Percentiles rank a stretch among this genome's conserved stretches.
Conservation (phyloP, 768 basidiomycete species). For the Tricholoma bakamatsutake region DNA sequence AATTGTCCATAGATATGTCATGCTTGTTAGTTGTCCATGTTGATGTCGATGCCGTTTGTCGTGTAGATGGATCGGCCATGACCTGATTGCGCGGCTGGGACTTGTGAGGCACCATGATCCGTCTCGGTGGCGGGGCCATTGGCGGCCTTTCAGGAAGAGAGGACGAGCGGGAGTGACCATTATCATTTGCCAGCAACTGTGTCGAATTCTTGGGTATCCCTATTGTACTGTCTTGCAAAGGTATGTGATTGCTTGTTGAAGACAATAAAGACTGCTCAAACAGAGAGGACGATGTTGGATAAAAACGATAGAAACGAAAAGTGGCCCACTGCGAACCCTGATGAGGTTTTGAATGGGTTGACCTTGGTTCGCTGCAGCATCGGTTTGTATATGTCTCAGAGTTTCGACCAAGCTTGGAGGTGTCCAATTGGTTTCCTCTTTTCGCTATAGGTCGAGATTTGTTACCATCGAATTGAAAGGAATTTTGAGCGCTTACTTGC, state of each 20-base stretch:
- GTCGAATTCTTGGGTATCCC: not conserved
- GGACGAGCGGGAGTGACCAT: not conserved
- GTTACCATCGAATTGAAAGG: not conserved
- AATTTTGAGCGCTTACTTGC: slow-evolving; percentile 24
- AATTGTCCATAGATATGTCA: slow-evolving; percentile 19
- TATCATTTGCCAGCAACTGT: slow-evolving; percentile 1
- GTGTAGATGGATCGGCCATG: not conserved
- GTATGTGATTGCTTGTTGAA: slow-evolving; percentile 4
- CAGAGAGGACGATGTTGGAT: slow-evolving; percentile 32
- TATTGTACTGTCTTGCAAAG: slow-evolving; percentile 3
- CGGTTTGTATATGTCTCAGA: slow-evolving; percentile 26
- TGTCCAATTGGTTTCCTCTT: slow-evolving; percentile 35
- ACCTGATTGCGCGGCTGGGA: not conserved
- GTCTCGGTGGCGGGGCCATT: not conserved
- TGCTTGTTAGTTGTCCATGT: slow-evolving; percentile 8
- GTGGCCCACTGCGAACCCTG: slow-evolving; percentile 51
- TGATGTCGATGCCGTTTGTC: not conserved
- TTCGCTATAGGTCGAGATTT: slow-evolving; percentile 28
- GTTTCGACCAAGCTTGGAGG: slow-evolving; percentile 31
- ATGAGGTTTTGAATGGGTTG: slow-evolving; percentile 37
- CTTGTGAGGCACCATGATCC: slow-evolving; percentile 1
- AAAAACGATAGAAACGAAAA: slow-evolving; percentile 30
- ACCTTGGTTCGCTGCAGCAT: slow-evolving; percentile 17
- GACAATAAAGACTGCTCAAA: slow-evolving; percentile 39
- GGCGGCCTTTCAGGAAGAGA: slow-evolving; percentile 2